These are phyloP conservation scores for Trypanosoma boissoni DNA, from an alignment of 208 protist genomes.

Conservation along the genomic window DNA sequence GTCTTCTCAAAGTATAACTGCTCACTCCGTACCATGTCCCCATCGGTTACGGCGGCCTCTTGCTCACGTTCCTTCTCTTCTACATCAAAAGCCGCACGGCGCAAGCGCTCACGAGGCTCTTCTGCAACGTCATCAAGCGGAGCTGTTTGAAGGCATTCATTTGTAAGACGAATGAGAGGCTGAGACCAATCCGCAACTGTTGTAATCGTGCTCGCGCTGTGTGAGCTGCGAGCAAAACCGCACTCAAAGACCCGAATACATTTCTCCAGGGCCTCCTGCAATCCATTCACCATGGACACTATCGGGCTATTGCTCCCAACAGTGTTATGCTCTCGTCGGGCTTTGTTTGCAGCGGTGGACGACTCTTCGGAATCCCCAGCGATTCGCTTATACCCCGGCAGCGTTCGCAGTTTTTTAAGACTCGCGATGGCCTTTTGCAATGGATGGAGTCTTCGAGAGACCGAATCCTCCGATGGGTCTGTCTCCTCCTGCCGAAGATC, in stretches of 20 bases:
- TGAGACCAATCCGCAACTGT: conserved; percentile 37
- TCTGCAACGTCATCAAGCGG: conserved; percentile 42
- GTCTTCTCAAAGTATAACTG: conserved; percentile 77
- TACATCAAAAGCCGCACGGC: conserved; percentile 67
- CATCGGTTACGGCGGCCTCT: conserved; percentile 65
- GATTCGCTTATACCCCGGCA: conserved; percentile 12
- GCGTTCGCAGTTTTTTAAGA: conserved; percentile 9
- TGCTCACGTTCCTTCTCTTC: conserved; percentile 75
- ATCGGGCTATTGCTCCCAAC: conserved; percentile 14
- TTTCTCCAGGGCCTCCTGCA: conserved; percentile 32
- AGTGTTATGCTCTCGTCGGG: conserved; percentile 16
- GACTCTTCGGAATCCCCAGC: not conserved
- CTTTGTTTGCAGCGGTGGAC: conserved; percentile 4
- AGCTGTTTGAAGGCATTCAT: conserved; percentile 33
- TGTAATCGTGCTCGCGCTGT: conserved; percentile 15
- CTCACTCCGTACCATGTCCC: conserved; percentile 81
- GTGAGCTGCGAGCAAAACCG: conserved; percentile 23
- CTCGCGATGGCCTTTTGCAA: conserved; percentile 18
- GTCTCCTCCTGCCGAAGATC: conserved; percentile 6
- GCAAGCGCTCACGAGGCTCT: conserved; percentile 53
- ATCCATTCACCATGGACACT: conserved; percentile 27
- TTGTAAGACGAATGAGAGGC: conserved; percentile 45
- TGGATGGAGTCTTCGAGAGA: conserved; percentile 13
- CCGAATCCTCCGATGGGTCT: not conserved
- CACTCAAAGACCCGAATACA: conserved; percentile 12